Base-by-base conservation (phyloP, 2,329 filamentous ascomycete species). In the Penicillium sp. region DNA sequence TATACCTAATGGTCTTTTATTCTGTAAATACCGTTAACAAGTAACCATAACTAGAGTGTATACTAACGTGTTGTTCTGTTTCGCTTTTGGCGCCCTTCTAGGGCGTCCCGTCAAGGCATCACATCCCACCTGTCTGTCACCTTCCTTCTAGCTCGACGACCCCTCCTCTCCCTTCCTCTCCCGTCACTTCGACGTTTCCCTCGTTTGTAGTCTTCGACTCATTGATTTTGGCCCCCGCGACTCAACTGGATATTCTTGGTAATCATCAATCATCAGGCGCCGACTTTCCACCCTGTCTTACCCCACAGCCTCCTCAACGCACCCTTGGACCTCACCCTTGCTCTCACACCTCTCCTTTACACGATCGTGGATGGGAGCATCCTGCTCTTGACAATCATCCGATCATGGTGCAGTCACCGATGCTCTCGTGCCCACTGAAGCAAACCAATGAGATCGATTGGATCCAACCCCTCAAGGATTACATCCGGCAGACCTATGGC, bases 401-500 rank as follows among this genome's bases (percentile, higher is more conserved):
- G 46, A 73, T 62, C 55, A 90, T 89, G 86, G 81, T 88, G 70
- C 88, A 95, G 77, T 85, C 89, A 60, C 91, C 91, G 55, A 97
- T 97, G 92, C 86, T 97, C 63, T 95, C 90, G 63, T 86, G 86
- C 80, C 92, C 92, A 68, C 81, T 96, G 65, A 97, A 86, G 74
- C 81, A 84, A 71, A 98, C 93, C 58, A 95, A 91, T 79, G 93
- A 98, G 78, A 95, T 98, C 69, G 93, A 98, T 80, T 98, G 93
- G 93, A 81, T 97, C 58, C 79, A 81, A 42, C 93, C 93, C 42
- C 80, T 98, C 60, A 97, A 97, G 77, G 78, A 80, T 57, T 96
- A 97, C 76, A 98, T 98, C 64, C 83, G 90, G 59, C 81, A 90
- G 62, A 95, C 87, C 23, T 96, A 98, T 70, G 91, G 91, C 69